A percentile compares a stretch with the other conserved stretches of the same genome.
Conservation (phyloP, 192 early-diverging fungal genomes). For the Dissophora globulifera region DNA sequence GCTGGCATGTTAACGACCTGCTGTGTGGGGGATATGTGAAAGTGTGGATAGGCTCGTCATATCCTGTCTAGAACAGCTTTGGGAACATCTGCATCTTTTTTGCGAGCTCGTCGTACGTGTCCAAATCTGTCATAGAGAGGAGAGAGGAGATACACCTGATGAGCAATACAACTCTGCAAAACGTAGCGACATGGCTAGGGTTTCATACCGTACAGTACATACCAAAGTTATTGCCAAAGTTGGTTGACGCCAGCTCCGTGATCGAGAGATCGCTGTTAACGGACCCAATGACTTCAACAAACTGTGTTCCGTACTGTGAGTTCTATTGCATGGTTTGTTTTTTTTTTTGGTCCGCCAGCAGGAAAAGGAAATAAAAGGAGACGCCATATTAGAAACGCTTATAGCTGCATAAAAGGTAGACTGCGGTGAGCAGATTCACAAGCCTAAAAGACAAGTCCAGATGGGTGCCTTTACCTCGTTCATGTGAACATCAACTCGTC, state of each 20-base stretch:
- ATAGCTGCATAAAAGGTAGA: neutral
- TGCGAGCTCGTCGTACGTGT: conserved; percentile 24
- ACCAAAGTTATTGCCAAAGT: conserved; percentile 48
- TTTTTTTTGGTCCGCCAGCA: too few relatives aligned
- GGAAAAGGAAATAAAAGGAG: neutral
- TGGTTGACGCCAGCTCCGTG: conserved; percentile 16
- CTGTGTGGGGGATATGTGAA: neutral
- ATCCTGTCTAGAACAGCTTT: conserved; percentile 9
- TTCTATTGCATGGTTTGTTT: conserved; percentile 2
- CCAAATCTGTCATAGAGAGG: conserved; percentile 16
- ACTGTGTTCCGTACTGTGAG: conserved; percentile 36
- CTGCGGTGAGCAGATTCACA: neutral
- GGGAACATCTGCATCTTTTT: conserved; percentile 40
- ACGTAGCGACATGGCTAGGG: too few relatives aligned
- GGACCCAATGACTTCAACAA: conserved; percentile 39
- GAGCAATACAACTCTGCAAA: conserved; percentile 1
- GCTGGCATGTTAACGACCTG: too few relatives aligned
- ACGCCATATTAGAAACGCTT: too few relatives aligned
- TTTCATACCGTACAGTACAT: neutral
- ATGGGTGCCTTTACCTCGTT: conserved; percentile 12
- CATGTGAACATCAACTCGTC: conserved; percentile 36
- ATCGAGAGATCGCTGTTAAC: conserved; percentile 35
- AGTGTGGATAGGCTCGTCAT: too few relatives aligned
- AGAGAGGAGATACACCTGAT: neutral
- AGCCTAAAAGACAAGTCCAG: too few relatives aligned